Evolutionary conservation across 495 filamentous ascomycete genomes (phyloP).

Genomic region (Podospora pseudopauciseta): DNA sequence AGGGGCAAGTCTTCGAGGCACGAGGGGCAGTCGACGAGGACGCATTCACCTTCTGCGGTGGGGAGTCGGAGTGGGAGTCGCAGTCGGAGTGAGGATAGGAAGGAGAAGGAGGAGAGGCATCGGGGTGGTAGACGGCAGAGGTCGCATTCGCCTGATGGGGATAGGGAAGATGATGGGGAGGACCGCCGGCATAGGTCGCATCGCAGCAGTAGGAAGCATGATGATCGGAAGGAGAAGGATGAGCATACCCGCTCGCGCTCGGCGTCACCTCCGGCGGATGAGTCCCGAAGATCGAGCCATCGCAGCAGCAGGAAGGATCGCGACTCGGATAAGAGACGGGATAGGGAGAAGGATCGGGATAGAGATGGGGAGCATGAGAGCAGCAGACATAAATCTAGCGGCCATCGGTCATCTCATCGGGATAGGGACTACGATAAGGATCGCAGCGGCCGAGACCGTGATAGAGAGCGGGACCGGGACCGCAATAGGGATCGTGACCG

Average conservation of each 20-base stretch:
- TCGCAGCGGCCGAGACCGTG: conserved; percentile 35
- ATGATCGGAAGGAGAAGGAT: conserved; percentile 37
- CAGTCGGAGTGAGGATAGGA: conserved; percentile 47
- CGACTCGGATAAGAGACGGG: conserved; percentile 45
- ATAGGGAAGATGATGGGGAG: conserved; percentile 45
- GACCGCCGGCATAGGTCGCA: conserved; percentile 39
- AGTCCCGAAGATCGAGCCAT: conserved; percentile 49
- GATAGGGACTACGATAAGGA: conserved; percentile 44
- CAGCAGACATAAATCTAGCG: conserved; percentile 32
- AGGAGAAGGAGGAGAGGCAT: conserved; percentile 47
- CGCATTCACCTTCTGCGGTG: conserved; percentile 12
- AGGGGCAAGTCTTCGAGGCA: conserved; percentile 23
- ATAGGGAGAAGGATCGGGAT: conserved; percentile 35
- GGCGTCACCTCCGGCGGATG: conserved; percentile 27
- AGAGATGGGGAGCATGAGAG: conserved; percentile 35
- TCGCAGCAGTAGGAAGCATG: conserved; percentile 47
- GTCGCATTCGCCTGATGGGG: conserved; percentile 42
- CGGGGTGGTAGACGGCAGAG: conserved; percentile 49
- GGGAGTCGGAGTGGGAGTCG: conserved; percentile 33
- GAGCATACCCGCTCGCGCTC: conserved; percentile 52
- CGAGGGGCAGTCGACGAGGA: conserved; percentile 10
- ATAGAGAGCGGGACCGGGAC: conserved; percentile 38
- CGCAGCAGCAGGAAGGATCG: conserved; percentile 48
- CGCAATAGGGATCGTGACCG: conserved; percentile 30
- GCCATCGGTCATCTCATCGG: conserved; percentile 47